A percentile compares a stretch with the other conserved stretches of the same genome.
Evolutionary conservation across 345 rosid species (phyloP).

Genomic region (Acer negundo): DNA sequence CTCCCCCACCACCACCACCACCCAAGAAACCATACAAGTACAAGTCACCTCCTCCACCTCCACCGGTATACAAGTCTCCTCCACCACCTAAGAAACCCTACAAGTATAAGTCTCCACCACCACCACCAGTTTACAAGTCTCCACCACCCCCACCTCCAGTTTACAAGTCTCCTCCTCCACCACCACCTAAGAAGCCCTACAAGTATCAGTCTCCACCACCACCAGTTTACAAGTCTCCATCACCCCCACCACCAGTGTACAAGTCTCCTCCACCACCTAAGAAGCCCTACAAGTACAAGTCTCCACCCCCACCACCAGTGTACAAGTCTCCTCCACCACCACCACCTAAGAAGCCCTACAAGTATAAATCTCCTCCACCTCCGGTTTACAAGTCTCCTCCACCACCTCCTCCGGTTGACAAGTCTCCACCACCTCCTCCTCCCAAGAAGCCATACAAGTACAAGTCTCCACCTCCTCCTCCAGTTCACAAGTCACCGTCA

Average conservation of each 20-base stretch:
- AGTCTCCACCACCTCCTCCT: constrained; percentile 32
- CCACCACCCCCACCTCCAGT: constrained; percentile 25
- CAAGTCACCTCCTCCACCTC: constrained; percentile 31
- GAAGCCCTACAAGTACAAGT: background rate
- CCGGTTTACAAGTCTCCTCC: constrained; percentile 29
- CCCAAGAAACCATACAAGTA: background rate
- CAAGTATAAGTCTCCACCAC: constrained; percentile 35
- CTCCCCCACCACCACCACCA: constrained; percentile 27
- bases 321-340: constrained; percentile 21
- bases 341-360: constrained; percentile 7
- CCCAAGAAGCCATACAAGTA: constrained; percentile 1
- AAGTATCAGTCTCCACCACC: too few relatives aligned
- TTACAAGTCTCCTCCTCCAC: constrained; percentile 16
- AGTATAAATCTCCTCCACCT: constrained; percentile 32
- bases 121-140: constrained; percentile 20
- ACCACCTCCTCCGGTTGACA: constrained; percentile 17
- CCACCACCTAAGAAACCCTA: constrained; percentile 14
- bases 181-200: constrained; percentile 12
- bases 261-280: constrained; percentile 29
- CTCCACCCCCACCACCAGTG: background rate
- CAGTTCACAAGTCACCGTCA: constrained; percentile 21
- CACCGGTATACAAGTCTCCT: constrained; percentile 25
- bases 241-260: constrained; percentile 21
- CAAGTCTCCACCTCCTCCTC: constrained; percentile 16
- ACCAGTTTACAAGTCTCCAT: too few relatives aligned